Percentiles rank a stretch among this genome's conserved stretches.
phyloP scores from a whole-genome alignment of 116 monocot genomes.

The Thalassia testudinum region DNA sequence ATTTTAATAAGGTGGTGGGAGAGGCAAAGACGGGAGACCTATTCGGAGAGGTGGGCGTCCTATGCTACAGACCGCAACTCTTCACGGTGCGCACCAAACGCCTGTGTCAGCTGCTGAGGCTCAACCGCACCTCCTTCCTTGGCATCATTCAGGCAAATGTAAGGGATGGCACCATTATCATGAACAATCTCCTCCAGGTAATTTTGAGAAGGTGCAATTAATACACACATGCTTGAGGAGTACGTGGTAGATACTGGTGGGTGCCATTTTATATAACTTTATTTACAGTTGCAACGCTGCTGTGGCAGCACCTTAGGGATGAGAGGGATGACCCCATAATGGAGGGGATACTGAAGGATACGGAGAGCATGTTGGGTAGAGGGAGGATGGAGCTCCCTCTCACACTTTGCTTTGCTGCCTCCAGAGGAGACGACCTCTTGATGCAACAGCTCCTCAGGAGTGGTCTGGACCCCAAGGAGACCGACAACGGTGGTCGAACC shows the following conservation, averaged over 20 bases:
- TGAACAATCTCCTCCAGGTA: constrained; percentile 91
- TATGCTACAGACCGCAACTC: constrained; percentile 87
- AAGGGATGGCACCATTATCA: constrained; percentile 80
- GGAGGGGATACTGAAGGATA: constrained; percentile 50
- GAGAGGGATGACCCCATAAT: constrained; percentile 37
- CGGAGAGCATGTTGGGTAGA: constrained; percentile 56
- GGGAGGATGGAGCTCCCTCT: constrained; percentile 76
- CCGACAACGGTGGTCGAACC: constrained; percentile 43
- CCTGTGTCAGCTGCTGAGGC: constrained; percentile 65
- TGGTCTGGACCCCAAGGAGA: constrained; percentile 70
- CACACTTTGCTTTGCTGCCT: constrained; percentile 60
- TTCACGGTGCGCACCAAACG: constrained; percentile 76
- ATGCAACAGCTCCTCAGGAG: constrained; percentile 79
- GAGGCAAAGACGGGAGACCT: constrained; percentile 58
- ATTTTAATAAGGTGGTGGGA: constrained; percentile 52
- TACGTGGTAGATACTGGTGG: too few relatives aligned
- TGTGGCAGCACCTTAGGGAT: constrained; percentile 12
- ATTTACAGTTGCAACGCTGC: neutral
- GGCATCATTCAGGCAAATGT: constrained; percentile 75
- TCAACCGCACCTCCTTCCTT: constrained; percentile 78
- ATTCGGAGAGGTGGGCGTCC: constrained; percentile 84
- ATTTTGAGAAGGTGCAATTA: too few relatives aligned
- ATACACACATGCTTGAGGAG: too few relatives aligned
- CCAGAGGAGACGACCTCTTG: constrained; percentile 59
- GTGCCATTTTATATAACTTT: neutral